Evolutionary conservation across 441 rosid species (phyloP).

Genomic region (Jatropha podagrica): DNA sequence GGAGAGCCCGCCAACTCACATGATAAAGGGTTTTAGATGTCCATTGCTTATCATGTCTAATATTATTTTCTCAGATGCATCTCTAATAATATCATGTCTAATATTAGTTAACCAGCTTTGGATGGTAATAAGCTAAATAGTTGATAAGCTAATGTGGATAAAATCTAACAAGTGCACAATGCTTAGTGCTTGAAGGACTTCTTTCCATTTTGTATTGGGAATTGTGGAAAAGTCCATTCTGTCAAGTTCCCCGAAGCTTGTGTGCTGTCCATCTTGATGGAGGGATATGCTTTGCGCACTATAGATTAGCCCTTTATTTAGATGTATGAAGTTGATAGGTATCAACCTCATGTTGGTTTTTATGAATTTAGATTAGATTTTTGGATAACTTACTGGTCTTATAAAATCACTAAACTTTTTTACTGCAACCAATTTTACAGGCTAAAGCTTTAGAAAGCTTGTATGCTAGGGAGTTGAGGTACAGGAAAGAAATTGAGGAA

Average conservation of each 20-base stretch:
- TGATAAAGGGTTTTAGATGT: neutral
- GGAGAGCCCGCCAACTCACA: too few relatives aligned
- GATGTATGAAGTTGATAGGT: neutral
- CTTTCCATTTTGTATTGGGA: neutral
- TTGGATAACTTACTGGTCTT: neutral
- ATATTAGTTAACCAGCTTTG: neutral
- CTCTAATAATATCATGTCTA: too few relatives aligned
- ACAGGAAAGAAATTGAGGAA: conserved; percentile 60
- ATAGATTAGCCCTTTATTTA: neutral
- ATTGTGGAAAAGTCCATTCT: neutral
- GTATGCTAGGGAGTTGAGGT: conserved; percentile 56
- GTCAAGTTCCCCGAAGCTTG: neutral
- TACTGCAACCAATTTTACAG: conserved; percentile 35
- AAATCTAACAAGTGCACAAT: neutral
- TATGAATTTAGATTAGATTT: neutral
- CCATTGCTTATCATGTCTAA: neutral
- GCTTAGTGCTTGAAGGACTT: neutral
- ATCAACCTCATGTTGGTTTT: neutral
- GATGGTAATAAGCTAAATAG: neutral
- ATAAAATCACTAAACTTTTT: conserved; percentile 17
- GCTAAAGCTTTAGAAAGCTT: conserved; percentile 60
- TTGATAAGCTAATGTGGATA: neutral
- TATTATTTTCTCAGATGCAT: neutral
- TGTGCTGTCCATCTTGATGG: neutral
- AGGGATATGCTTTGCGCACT: neutral